These are phyloP conservation scores for Acanthamoeba healyi DNA, from an alignment of 208 protist species.

Conservation along the genomic window DNA sequence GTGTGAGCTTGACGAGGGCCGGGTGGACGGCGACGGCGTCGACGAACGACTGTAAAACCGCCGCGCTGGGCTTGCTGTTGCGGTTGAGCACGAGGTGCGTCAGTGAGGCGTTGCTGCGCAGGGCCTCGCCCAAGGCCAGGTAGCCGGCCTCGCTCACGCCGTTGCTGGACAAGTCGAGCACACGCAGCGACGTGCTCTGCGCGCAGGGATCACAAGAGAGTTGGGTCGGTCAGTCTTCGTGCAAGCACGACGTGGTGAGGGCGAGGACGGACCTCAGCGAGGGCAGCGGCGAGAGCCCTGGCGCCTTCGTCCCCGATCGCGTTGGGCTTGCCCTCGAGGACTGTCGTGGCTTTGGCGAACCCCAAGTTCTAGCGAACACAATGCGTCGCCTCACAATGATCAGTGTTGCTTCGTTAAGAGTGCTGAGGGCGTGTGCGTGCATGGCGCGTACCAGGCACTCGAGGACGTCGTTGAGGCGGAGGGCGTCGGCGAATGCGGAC, in stretches of 20 bases:
- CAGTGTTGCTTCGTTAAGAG: background rate
- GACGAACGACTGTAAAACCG: background rate
- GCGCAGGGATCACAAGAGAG: background rate
- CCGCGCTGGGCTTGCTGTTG: background rate
- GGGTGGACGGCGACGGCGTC: background rate
- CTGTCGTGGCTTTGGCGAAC: background rate
- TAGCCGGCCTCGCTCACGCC: background rate
- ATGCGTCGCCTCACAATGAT: background rate
- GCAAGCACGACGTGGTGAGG: background rate
- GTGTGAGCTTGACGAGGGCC: background rate
- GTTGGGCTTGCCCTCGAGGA: slow-evolving; percentile 32
- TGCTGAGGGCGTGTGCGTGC: background rate
- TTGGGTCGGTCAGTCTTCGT: background rate
- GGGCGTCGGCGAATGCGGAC: background rate
- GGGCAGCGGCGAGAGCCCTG: background rate
- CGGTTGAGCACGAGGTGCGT: background rate
- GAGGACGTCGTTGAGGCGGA: background rate
- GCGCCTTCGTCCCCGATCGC: background rate
- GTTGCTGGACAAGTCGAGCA: background rate
- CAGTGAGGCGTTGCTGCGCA: background rate
- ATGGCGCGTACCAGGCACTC: background rate
- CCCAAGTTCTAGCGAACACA: background rate
- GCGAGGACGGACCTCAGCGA: background rate
- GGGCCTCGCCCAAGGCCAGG: background rate
- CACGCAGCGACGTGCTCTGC: slow-evolving; percentile 1